phyloP scores from a whole-genome alignment of 1,284 basidiomycete genomes.

The Moesziomyces parantarcticus region DNA sequence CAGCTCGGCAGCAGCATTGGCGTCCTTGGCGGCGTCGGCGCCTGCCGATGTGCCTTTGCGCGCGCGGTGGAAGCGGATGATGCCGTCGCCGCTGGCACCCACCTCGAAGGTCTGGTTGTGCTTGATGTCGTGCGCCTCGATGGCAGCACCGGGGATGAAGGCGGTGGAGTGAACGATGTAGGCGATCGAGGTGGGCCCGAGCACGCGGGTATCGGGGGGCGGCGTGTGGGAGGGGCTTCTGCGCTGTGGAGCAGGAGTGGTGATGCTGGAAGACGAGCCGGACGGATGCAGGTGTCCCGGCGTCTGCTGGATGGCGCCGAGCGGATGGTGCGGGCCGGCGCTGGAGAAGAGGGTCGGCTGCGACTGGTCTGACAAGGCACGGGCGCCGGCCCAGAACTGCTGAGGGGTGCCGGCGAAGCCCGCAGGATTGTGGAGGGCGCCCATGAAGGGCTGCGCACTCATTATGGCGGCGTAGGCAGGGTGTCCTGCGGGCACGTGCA shows the following conservation, averaged over 20 bases:
- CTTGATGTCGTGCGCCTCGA: conserved; percentile 83
- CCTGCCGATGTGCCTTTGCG: conserved; percentile 8
- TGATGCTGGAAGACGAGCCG: conserved; percentile 2
- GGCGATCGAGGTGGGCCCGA: conserved; percentile 82
- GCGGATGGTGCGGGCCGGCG: conserved; percentile 1
- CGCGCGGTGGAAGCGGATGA: conserved; percentile 83
- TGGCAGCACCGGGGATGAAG: conserved; percentile 80
- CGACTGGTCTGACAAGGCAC: conserved; percentile 16
- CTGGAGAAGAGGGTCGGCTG: conserved; percentile 9
- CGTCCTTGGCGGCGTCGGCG: conserved; percentile 5
- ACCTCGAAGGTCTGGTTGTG: conserved; percentile 70
- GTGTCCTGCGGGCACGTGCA: conserved; percentile 15
- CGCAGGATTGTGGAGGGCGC: conserved; percentile 33
- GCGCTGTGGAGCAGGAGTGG: conserved; percentile 7
- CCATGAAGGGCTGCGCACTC: conserved; percentile 34
- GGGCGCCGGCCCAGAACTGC: conserved; percentile 19
- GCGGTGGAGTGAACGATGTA: conserved; percentile 90
- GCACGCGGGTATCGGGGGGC: conserved; percentile 65
- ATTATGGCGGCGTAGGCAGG: conserved; percentile 28
- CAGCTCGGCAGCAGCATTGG: conserved; percentile 3
- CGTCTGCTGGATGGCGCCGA: conserved; percentile 2
- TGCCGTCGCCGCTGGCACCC: conserved; percentile 80
- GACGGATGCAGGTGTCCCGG: conserved; percentile 7
- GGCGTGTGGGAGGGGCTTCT: conserved; percentile 30
- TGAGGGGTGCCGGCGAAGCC: conserved; percentile 22